Conservation (phyloP, 352 stramenopile species). For the Phytopythium delawarense region DNA sequence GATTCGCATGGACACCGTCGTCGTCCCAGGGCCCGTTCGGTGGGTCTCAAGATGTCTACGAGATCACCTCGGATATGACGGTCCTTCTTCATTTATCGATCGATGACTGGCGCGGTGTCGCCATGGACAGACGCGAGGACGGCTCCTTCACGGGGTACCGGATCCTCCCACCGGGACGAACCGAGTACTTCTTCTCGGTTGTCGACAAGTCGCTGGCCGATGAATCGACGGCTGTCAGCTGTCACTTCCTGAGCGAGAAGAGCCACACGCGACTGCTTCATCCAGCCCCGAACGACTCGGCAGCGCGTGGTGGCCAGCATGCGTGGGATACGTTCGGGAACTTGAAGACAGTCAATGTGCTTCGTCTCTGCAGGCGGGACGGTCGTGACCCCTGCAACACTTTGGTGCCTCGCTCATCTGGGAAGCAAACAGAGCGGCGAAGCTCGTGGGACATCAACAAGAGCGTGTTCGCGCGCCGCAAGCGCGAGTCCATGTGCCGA, state of each 20-base stretch:
- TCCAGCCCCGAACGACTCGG: not conserved
- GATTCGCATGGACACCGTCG: conserved; percentile 58
- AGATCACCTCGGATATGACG: conserved; percentile 29
- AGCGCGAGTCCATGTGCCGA: conserved; percentile 50
- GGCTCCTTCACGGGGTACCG: conserved; percentile 53
- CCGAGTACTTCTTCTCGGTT: conserved; percentile 75
- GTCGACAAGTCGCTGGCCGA: conserved; percentile 13
- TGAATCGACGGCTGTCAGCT: not conserved
- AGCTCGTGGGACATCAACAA: conserved; percentile 80
- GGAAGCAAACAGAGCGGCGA: conserved; percentile 29
- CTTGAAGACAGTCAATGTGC: conserved; percentile 46
- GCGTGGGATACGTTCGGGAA: conserved; percentile 17
- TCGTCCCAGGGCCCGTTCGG: conserved; percentile 32
- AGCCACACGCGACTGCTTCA: conserved; percentile 21
- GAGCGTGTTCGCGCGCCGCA: conserved; percentile 61
- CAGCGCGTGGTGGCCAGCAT: not conserved
- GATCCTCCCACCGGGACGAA: conserved; percentile 65
- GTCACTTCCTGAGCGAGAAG: conserved; percentile 25
- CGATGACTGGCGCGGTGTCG: conserved; percentile 64
- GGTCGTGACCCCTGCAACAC: conserved; percentile 70
- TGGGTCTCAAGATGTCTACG: conserved; percentile 21
- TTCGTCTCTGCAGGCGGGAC: conserved; percentile 47
- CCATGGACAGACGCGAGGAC: conserved; percentile 59
- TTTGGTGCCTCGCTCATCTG: conserved; percentile 49
- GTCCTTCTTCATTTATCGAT: conserved; percentile 61